Evolutionary conservation across 306 rosid genomes (phyloP).

Genomic region (Quercus variabilis): DNA sequence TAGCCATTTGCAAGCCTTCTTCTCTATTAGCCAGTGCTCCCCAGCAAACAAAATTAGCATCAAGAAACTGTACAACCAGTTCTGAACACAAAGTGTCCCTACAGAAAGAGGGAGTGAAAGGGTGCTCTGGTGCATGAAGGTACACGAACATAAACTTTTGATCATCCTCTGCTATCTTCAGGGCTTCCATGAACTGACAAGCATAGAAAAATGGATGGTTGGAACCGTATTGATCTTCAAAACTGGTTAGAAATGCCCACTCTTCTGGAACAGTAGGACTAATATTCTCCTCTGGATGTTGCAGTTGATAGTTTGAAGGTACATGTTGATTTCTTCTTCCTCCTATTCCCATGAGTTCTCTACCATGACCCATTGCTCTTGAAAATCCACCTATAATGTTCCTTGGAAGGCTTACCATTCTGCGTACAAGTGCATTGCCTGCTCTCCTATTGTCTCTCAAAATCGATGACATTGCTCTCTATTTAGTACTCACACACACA

Average conservation of each 20-base stretch:
- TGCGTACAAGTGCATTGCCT: constrained; percentile 41
- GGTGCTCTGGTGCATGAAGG: constrained; percentile 74
- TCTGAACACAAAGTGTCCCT: constrained; percentile 62
- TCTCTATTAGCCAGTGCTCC: constrained; percentile 54
- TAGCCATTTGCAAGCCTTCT: constrained; percentile 64
- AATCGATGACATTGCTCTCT: constrained; percentile 34
- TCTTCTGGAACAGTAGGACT: too few relatives aligned
- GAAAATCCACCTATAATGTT: constrained; percentile 58
- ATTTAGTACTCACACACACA: neutral
- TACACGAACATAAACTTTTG: constrained; percentile 72
- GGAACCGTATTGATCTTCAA: constrained; percentile 59
- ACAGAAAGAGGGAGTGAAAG: constrained; percentile 58
- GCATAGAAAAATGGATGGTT: constrained; percentile 68
- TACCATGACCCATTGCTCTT: constrained; percentile 15
- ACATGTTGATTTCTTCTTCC: too few relatives aligned
- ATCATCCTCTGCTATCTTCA: constrained; percentile 62
- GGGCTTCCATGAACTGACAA: constrained; percentile 45
- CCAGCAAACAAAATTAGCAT: constrained; percentile 78
- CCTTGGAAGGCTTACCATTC: constrained; percentile 59
- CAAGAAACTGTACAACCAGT: constrained; percentile 63
- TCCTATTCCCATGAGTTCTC: too few relatives aligned
- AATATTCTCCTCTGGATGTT: too few relatives aligned
- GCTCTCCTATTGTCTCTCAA: constrained; percentile 39
- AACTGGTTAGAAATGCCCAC: constrained; percentile 38
- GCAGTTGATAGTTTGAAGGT: too few relatives aligned